Conservation (phyloP, 371 early-diverging fungal species). For the Mucor saturninus region DNA sequence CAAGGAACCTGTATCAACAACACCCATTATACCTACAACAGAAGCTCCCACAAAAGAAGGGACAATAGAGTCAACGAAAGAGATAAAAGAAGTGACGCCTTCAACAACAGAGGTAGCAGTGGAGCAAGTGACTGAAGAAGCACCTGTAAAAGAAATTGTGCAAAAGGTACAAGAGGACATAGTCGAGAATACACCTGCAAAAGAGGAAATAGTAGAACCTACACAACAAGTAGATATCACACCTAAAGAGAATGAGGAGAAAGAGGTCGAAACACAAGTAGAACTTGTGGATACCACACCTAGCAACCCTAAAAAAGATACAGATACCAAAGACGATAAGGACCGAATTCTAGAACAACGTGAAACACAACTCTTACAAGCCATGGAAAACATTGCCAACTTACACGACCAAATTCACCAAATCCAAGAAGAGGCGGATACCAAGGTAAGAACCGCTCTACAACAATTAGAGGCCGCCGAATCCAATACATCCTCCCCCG, state of each 20-base stretch:
- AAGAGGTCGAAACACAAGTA: neutral
- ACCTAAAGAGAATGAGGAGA: neutral
- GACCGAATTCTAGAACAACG: slow-evolving; percentile 58
- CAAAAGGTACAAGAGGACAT: too few relatives aligned
- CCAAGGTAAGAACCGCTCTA: slow-evolving; percentile 23
- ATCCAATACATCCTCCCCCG: slow-evolving; percentile 4
- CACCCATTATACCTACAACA: neutral
- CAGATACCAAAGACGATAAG: slow-evolving; percentile 5
- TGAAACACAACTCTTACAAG: slow-evolving; percentile 66
- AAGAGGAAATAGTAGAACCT: neutral
- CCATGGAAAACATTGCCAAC: slow-evolving; percentile 66
- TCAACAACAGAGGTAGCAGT: neutral
- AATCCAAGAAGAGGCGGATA: slow-evolving; percentile 42
- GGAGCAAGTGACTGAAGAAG: neutral
- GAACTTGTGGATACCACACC: too few relatives aligned
- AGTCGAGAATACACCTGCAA: too few relatives aligned
- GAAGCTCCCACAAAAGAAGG: neutral
- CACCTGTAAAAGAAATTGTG: too few relatives aligned
- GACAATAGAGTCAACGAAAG: too few relatives aligned
- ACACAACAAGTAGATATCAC: too few relatives aligned
- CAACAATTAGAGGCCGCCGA: slow-evolving; percentile 9
- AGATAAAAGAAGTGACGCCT: too few relatives aligned
- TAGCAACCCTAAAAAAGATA: neutral
- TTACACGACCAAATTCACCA: slow-evolving; percentile 65
- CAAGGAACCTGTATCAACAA: neutral